A percentile compares a stretch with the other conserved stretches of the same genome.
Evolutionary conservation across 169 alveolate genomes (phyloP).

Genomic region (Plasmodium gallinaceum): DNA sequence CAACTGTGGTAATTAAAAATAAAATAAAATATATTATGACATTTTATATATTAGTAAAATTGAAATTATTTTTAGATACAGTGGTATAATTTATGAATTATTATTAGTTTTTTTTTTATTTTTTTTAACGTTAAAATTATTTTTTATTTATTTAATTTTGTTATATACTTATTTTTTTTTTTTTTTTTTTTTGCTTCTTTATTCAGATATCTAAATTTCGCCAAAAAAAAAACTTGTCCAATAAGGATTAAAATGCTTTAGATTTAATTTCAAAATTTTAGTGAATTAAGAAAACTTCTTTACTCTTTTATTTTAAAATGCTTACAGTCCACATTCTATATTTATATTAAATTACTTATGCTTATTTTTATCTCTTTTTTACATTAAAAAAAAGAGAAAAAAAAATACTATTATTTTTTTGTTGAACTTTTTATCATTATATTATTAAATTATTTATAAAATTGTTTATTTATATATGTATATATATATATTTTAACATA

Average conservation of each 20-base stretch:
- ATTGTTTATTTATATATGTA: not conserved
- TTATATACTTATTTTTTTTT: not conserved
- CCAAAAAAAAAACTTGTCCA: slow-evolving; percentile 44
- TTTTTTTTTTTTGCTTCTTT: not conserved
- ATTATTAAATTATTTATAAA: not conserved
- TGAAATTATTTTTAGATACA: not conserved
- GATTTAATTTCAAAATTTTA: not conserved
- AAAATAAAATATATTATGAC: not conserved
- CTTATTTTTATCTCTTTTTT: not conserved
- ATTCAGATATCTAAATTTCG: slow-evolving; percentile 67
- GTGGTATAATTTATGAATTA: not conserved
- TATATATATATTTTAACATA: not conserved
- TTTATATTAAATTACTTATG: not conserved
- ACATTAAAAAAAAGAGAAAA: not conserved
- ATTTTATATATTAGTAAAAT: not conserved
- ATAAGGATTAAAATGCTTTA: not conserved
- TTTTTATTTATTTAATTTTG: not conserved
- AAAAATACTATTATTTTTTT: not conserved
- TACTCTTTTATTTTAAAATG: not conserved
- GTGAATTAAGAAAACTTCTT: not conserved
- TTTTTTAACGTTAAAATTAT: not conserved
- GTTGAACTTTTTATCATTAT: not conserved
- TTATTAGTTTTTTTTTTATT: not conserved
- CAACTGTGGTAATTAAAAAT: slow-evolving; percentile 52
- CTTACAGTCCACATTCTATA: not conserved